phyloP scores from a whole-genome alignment of 2,329 filamentous ascomycete genomes.

The Beauveria caledonica region DNA sequence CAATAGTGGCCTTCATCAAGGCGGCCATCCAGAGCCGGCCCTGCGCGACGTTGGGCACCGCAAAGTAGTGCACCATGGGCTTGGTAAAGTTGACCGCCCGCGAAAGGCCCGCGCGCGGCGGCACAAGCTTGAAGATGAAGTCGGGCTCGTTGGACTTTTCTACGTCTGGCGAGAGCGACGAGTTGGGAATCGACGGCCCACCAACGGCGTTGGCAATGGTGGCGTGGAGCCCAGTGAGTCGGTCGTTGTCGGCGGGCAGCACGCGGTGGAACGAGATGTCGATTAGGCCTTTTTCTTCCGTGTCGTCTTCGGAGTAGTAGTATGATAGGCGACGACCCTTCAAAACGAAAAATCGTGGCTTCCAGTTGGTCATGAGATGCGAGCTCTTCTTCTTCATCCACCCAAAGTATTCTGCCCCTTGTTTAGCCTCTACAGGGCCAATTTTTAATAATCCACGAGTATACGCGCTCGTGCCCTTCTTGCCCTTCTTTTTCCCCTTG shows the following conservation, averaged over 20 bases:
- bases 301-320: slow-evolving; percentile 90
- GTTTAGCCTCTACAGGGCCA: slow-evolving; percentile 72
- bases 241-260: slow-evolving; percentile 87
- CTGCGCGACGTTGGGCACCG: slow-evolving; percentile 80
- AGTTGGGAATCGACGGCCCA: slow-evolving; percentile 34
- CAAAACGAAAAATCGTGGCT: slow-evolving; percentile 88
- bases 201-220: slow-evolving; percentile 77
- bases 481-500: slow-evolving; percentile 61
- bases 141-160: slow-evolving; percentile 46
- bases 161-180: slow-evolving; percentile 47
- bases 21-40: slow-evolving; percentile 97
- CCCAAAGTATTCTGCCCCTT: slow-evolving; percentile 82
- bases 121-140: slow-evolving; percentile 97
- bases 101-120: slow-evolving; percentile 77
- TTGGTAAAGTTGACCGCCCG: slow-evolving; percentile 96
- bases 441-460: slow-evolving; percentile 77
- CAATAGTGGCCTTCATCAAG: slow-evolving; percentile 97
- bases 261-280: slow-evolving; percentile 97
- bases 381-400: slow-evolving; percentile 99
- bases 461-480: slow-evolving; percentile 94
- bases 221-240: slow-evolving; percentile 82
- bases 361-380: slow-evolving; percentile 96
- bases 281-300: slow-evolving; percentile 88
- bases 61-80: slow-evolving; percentile 95
- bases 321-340: slow-evolving; percentile 87